These are phyloP conservation scores for Rhizopogon vinicolor DNA, from an alignment of 768 basidiomycete genomes.

Conservation along the genomic window DNA sequence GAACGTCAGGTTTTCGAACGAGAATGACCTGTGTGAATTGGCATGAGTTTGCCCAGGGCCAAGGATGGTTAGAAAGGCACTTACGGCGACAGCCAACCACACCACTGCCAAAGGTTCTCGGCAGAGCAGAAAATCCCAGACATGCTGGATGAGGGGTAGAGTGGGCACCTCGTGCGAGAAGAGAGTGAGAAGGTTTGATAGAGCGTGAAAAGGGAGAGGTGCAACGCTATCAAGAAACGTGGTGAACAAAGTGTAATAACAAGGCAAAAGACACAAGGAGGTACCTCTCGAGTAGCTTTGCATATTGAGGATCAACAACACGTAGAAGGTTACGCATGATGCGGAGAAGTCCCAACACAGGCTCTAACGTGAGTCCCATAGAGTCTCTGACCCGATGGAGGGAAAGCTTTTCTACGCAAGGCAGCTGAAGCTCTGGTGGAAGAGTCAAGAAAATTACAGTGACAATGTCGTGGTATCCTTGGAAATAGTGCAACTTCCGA, in stretches of 20 bases:
- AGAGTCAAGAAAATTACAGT: constrained; percentile 79
- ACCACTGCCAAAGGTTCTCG: constrained; percentile 78
- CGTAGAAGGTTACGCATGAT: constrained; percentile 71
- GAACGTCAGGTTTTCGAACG: constrained; percentile 63
- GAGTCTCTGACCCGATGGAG: constrained; percentile 75
- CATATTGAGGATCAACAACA: constrained; percentile 65
- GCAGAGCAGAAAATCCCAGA: constrained; percentile 86
- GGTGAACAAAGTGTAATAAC: constrained; percentile 1
- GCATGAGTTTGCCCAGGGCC: background rate
- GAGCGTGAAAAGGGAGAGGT: constrained; percentile 83
- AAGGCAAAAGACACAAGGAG: constrained; percentile 13
- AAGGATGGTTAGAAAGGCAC: constrained; percentile 20
- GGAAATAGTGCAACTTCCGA: constrained; percentile 74
- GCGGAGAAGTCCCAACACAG: constrained; percentile 72
- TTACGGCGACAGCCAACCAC: constrained; percentile 79
- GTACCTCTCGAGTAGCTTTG: constrained; percentile 64
- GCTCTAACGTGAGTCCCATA: constrained; percentile 83
- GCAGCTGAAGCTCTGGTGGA: constrained; percentile 51
- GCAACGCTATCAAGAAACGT: constrained; percentile 42
- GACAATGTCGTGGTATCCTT: constrained; percentile 93
- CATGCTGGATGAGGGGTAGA: constrained; percentile 83
- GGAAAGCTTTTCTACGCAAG: constrained; percentile 68
- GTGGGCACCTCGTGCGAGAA: constrained; percentile 93
- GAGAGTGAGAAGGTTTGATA: constrained; percentile 86
- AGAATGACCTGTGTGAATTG: constrained; percentile 56